Evolutionary conservation across 2,329 filamentous ascomycete genomes (phyloP).

Genomic region (Lachnellula suecica): DNA sequence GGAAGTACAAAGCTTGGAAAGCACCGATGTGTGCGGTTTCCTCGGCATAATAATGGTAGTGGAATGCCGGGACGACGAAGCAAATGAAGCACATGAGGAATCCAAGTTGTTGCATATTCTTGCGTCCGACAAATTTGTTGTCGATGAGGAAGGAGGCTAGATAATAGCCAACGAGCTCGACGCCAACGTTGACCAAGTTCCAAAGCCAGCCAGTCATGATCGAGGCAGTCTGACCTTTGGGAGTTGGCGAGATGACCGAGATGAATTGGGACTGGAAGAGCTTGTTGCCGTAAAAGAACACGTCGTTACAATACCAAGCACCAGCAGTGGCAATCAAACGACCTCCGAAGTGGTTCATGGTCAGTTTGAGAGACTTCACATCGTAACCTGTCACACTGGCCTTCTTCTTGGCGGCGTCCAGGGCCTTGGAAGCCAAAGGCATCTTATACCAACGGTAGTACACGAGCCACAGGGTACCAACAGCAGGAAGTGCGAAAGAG

Average conservation of each 20-base stretch:
- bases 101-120: conserved; percentile 93
- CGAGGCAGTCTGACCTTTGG: conserved; percentile 21
- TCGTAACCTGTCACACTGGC: conserved; percentile 89
- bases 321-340: conserved; percentile 84
- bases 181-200: conserved; percentile 88
- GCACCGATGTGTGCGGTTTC: conserved; percentile 65
- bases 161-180: conserved; percentile 88
- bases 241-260: conserved; percentile 68
- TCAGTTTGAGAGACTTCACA: conserved; percentile 74
- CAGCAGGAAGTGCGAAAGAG: conserved; percentile 86
- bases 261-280: conserved; percentile 94
- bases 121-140: conserved; percentile 80
- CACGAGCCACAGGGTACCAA: conserved; percentile 89
- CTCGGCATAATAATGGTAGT: conserved; percentile 79
- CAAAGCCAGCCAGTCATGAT: conserved; percentile 88
- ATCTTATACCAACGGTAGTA: conserved; percentile 98
- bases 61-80: conserved; percentile 88
- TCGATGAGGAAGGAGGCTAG: conserved; percentile 55
- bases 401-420: conserved; percentile 82
- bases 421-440: conserved; percentile 81
- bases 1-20: conserved; percentile 99
- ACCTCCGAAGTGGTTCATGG: conserved; percentile 80
- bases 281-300: conserved; percentile 99
- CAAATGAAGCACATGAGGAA: conserved; percentile 93
- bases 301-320: conserved; percentile 93